Evolutionary conservation across 192 early-diverging fungal species (phyloP).

Genomic region (Coemansia sp.): DNA sequence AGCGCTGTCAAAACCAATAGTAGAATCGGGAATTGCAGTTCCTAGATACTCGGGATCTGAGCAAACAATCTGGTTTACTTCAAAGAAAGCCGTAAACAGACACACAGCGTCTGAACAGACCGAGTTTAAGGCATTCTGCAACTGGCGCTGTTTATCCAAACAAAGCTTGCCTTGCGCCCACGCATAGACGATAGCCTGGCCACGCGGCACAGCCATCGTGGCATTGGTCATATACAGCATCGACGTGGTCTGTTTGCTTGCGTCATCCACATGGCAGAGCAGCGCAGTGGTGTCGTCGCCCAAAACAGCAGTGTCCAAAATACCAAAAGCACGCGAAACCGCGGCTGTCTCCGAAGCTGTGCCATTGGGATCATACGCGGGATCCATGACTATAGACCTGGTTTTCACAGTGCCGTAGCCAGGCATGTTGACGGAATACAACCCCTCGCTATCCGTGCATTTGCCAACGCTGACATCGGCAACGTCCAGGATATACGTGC

Average conservation of each 20-base stretch:
- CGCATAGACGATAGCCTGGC: slow-evolving; percentile 28
- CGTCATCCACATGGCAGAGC: slow-evolving; percentile 14
- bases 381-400: slow-evolving; percentile 55
- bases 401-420: slow-evolving; percentile 46
- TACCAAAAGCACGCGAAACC: slow-evolving; percentile 51
- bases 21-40: slow-evolving; percentile 15
- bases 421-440: slow-evolving; percentile 40
- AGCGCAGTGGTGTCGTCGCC: slow-evolving; percentile 30
- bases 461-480: slow-evolving; percentile 36
- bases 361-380: slow-evolving; percentile 58
- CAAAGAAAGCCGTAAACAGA: slow-evolving; percentile 23
- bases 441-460: slow-evolving; percentile 39
- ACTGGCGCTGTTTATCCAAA: slow-evolving; percentile 3
- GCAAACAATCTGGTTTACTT: slow-evolving; percentile 15
- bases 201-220: slow-evolving; percentile 29
- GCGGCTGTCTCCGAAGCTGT: slow-evolving; percentile 21
- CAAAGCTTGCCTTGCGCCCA: slow-evolving; percentile 16
- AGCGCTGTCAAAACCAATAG: slow-evolving; percentile 29
- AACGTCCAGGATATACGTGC: slow-evolving; percentile 81
- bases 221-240: slow-evolving; percentile 41
- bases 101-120: slow-evolving; percentile 1
- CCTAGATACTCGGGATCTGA: slow-evolving; percentile 1
- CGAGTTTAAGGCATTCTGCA: slow-evolving; percentile 13
- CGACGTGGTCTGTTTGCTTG: slow-evolving; percentile 12
- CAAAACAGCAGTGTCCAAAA: slow-evolving; percentile 50